These are phyloP conservation scores for Phytophthora vignae DNA, from an alignment of 352 stramenopile genomes.

Conservation along the genomic window DNA sequence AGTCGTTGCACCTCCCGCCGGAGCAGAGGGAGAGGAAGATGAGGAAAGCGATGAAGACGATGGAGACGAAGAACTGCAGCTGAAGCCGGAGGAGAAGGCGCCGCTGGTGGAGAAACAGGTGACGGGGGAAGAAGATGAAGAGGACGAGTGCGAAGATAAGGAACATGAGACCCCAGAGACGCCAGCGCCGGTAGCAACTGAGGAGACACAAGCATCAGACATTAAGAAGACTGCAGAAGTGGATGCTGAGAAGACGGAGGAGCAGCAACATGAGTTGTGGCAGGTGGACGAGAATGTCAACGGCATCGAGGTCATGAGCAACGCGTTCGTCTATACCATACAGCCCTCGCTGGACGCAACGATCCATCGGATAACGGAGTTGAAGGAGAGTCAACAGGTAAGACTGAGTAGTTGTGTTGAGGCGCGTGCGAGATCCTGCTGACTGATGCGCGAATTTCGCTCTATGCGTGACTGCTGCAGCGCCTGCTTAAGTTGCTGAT, in stretches of 20 bases:
- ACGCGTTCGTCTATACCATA: constrained; percentile 59
- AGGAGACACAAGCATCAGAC: constrained; percentile 22
- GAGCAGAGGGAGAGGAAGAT: constrained; percentile 23
- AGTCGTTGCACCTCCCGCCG: constrained; percentile 30
- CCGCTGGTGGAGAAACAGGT: constrained; percentile 1
- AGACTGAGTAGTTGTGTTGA: not conserved
- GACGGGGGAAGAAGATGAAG: constrained; percentile 27
- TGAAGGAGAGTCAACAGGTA: constrained; percentile 55
- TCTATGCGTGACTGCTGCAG: constrained; percentile 34
- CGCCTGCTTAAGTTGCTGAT: constrained; percentile 57
- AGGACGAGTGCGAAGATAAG: constrained; percentile 18
- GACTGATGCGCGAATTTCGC: not conserved
- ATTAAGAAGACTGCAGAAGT: constrained; percentile 7
- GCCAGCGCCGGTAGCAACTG: no score
- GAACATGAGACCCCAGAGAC: constrained; percentile 25
- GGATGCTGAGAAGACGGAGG: constrained; percentile 3
- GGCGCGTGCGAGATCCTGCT: not conserved
- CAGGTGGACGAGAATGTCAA: constrained; percentile 48
- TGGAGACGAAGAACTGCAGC: not conserved
- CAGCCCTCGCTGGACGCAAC: constrained; percentile 71
- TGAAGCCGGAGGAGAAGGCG: constrained; percentile 13
- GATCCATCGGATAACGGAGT: constrained; percentile 77
- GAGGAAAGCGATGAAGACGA: constrained; percentile 55
- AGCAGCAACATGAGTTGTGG: constrained; percentile 45
- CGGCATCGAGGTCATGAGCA: constrained; percentile 62